phyloP scores from a whole-genome alignment of 2,329 filamentous ascomycete genomes.

The Myriangium duriaei region DNA sequence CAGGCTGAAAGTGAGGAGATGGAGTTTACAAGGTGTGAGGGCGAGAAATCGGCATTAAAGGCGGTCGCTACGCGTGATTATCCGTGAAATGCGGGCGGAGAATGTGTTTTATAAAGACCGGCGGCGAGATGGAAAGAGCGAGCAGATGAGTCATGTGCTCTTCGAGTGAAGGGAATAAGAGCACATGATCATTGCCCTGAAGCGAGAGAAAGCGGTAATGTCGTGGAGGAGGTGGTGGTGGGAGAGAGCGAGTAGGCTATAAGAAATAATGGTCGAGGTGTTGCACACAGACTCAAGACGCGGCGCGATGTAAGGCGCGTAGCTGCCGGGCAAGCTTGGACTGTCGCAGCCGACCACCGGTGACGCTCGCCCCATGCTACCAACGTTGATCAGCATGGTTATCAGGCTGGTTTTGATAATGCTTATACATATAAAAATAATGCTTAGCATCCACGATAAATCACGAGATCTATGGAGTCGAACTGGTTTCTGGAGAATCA shows the following conservation, averaged over 20 bases:
- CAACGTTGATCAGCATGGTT: background rate
- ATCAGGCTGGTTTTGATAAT: too few relatives aligned
- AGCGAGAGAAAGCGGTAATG: constrained; percentile 2
- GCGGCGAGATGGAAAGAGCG: background rate
- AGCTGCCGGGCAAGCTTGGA: background rate
- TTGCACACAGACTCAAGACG: too few relatives aligned
- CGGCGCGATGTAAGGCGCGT: too few relatives aligned
- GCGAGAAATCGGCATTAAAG: background rate
- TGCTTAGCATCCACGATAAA: too few relatives aligned
- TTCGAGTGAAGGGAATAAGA: background rate
- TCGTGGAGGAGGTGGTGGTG: background rate
- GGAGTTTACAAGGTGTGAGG: background rate
- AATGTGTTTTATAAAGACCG: background rate
- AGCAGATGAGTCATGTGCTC: background rate
- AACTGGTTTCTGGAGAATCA: background rate
- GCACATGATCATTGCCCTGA: constrained; percentile 47
- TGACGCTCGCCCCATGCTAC: background rate
- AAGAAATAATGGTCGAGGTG: constrained; percentile 1
- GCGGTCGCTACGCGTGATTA: background rate
- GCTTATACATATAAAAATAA: too few relatives aligned
- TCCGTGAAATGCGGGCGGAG: background rate
- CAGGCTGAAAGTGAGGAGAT: background rate
- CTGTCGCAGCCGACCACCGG: background rate
- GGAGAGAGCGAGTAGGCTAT: background rate
- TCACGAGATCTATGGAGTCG: too few relatives aligned